Percentiles rank a stretch among this genome's conserved stretches.
phyloP scores from a whole-genome alignment of 306 rosid species.

The Hylodesmum podocarpum region DNA sequence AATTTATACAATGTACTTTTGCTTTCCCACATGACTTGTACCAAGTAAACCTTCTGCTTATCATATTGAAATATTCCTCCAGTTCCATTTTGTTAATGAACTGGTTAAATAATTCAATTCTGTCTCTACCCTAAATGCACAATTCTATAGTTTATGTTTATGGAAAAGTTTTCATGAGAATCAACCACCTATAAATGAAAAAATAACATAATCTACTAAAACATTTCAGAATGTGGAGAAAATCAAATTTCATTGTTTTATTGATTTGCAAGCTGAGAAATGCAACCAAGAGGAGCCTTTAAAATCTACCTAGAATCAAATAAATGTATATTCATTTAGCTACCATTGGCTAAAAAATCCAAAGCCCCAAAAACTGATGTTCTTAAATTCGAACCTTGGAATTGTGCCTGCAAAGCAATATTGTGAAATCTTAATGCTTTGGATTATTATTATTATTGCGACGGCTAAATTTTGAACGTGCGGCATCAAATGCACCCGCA shows the following conservation, averaged over 20 bases:
- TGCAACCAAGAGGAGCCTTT: background rate
- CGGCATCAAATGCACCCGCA: background rate
- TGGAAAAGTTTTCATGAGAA: no score
- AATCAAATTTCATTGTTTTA: background rate
- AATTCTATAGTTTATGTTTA: no score
- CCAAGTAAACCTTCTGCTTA: no score
- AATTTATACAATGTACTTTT: no score
- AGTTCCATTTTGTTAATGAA: no score
- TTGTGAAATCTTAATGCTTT: background rate
- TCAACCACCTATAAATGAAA: background rate
- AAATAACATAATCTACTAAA: background rate
- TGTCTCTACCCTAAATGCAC: no score
- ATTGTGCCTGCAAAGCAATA: background rate
- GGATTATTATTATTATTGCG: background rate
- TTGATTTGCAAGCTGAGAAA: background rate
- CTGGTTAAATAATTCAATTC: no score
- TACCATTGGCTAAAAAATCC: background rate
- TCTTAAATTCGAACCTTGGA: background rate
- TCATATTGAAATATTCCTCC: no score
- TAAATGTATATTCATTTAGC: background rate
- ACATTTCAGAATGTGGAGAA: background rate
- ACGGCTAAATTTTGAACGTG: background rate
- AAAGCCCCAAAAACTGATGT: background rate
- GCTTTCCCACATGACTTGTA: no score
- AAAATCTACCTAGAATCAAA: background rate